Conservation (phyloP, 179 eudicot species). For the Amaranthus tricolor region DNA sequence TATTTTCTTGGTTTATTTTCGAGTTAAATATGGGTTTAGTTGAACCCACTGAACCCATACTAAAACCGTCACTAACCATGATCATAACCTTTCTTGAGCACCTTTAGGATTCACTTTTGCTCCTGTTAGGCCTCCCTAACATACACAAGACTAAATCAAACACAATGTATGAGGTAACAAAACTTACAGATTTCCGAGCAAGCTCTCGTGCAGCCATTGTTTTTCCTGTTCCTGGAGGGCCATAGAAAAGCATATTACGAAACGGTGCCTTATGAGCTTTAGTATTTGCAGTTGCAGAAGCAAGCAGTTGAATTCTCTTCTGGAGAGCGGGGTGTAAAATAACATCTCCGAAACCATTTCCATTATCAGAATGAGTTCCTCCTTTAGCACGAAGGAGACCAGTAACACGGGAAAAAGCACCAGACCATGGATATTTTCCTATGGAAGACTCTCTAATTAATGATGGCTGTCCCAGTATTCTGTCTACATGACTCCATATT, state of each 20-base stretch:
- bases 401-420: conserved; percentile 52
- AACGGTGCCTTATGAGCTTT: conserved; percentile 93
- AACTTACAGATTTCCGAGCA: conserved; percentile 78
- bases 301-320: conserved; percentile 74
- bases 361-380: conserved; percentile 35
- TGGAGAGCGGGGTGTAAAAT: conserved; percentile 79
- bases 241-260: conserved; percentile 91
- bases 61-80: too few relatives aligned
- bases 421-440: conserved; percentile 95
- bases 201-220: conserved; percentile 98
- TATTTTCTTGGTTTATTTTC: too few relatives aligned
- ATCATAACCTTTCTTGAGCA: too few relatives aligned
- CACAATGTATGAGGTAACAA: conserved; percentile 18
- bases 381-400: conserved; percentile 40
- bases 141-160: not conserved
- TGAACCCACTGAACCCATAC: too few relatives aligned
- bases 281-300: conserved; percentile 89
- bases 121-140: not conserved
- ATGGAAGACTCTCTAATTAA: conserved; percentile 87
- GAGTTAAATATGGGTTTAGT: too few relatives aligned
- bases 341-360: conserved; percentile 85
- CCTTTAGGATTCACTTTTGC: too few relatives aligned
- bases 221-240: conserved; percentile 98
- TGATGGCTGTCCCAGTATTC: conserved; percentile 94
- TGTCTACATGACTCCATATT: conserved; percentile 86